Evolutionary conservation across 768 basidiomycete species (phyloP).

Genomic region (Amanita subjunquillea): DNA sequence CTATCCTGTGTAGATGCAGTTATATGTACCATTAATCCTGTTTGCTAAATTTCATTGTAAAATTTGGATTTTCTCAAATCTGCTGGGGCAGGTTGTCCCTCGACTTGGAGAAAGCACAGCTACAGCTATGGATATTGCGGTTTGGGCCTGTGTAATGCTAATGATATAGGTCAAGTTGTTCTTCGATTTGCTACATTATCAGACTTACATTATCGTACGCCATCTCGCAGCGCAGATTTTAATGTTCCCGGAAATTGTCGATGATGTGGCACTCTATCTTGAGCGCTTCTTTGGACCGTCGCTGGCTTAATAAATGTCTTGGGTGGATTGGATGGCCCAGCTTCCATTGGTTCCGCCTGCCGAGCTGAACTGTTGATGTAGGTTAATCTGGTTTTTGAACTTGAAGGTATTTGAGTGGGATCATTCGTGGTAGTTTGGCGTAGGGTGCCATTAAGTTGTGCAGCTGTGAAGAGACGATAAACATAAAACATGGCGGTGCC

Average conservation of each 20-base stretch:
- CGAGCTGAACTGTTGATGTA: neutral
- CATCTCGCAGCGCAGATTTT: constrained; percentile 6
- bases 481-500: neutral
- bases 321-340: neutral
- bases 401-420: neutral
- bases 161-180: neutral
- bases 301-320: neutral
- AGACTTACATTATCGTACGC: neutral
- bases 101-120: neutral
- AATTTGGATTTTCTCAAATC: neutral
- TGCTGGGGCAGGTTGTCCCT: neutral
- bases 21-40: constrained; percentile 6
- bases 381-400: constrained; percentile 1
- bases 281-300: neutral
- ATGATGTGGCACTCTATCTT: constrained; percentile 1
- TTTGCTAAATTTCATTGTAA: constrained; percentile 5
- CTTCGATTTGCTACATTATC: neutral
- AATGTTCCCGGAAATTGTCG: constrained; percentile 5
- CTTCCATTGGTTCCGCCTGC: neutral
- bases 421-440: neutral
- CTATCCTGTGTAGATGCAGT: constrained; percentile 13
- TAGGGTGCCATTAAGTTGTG: constrained; percentile 1
- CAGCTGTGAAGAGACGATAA: neutral
- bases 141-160: neutral
- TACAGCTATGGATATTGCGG: neutral